These are phyloP conservation scores for Sistotremastrum suecicum DNA, from an alignment of 768 basidiomycete species.

Conservation along the genomic window DNA sequence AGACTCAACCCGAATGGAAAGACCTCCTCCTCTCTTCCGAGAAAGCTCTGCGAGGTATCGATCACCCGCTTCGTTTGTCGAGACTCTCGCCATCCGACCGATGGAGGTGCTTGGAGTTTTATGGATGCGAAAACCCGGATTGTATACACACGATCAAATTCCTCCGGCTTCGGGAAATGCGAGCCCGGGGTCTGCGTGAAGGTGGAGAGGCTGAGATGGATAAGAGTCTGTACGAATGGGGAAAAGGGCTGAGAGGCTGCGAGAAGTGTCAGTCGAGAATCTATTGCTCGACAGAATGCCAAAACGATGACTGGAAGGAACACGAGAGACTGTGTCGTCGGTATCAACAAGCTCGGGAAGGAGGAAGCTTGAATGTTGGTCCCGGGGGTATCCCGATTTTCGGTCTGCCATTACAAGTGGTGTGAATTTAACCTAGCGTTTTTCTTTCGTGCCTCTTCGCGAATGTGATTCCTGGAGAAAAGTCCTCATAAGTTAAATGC, in stretches of 20 bases:
- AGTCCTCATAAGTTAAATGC: too few species aligned
- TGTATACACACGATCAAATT: conserved; percentile 14
- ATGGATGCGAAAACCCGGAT: conserved; percentile 10
- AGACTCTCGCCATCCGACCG: conserved; percentile 9
- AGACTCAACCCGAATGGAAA: conserved; percentile 9
- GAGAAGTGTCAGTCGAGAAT: conserved; percentile 1
- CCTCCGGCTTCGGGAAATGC: conserved; percentile 5
- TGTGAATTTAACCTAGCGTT: too few species aligned
- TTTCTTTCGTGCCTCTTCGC: too few species aligned
- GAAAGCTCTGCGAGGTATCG: conserved; percentile 9
- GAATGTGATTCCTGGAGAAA: too few species aligned
- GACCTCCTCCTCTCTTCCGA: conserved; percentile 9
- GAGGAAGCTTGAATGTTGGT: too few species aligned
- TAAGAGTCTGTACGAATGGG: conserved; percentile 14
- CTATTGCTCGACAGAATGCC: too few species aligned
- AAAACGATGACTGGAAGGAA: too few species aligned
- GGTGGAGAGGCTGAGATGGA: conserved; percentile 11
- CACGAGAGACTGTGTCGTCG: too few species aligned
- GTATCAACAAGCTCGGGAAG: too few species aligned
- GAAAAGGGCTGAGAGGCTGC: conserved; percentile 12
- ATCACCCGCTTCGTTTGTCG: conserved; percentile 11
- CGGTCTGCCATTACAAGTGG: too few species aligned
- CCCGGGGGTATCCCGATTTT: too few species aligned
- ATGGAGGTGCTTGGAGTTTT: conserved; percentile 14
- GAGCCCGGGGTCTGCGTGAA: conserved; percentile 11